A percentile compares a stretch with the other conserved stretches of the same genome.
Evolutionary conservation across 306 rosid genomes (phyloP).

Genomic region (Cucumis hystrix): DNA sequence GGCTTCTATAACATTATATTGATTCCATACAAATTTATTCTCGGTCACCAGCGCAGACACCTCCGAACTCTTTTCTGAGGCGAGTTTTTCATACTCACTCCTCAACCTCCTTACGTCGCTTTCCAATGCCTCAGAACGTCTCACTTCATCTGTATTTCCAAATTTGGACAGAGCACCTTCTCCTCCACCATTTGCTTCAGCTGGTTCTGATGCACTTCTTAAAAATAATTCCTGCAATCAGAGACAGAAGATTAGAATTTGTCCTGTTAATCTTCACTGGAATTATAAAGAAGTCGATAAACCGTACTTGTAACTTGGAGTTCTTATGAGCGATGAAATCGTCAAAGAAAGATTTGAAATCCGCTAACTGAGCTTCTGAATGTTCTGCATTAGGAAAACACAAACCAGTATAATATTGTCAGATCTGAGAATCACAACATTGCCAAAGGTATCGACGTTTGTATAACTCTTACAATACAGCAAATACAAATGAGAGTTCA

Average conservation of each 20-base stretch:
- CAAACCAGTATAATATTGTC: background rate
- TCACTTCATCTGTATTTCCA: background rate
- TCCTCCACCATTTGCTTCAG: conserved; percentile 13
- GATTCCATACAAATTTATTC: conserved; percentile 4
- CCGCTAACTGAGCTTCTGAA: conserved; percentile 44
- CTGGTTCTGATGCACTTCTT: conserved; percentile 13
- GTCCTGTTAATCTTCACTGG: background rate
- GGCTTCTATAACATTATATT: background rate
- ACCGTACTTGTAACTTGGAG: conserved; percentile 33
- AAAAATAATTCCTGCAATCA: conserved; percentile 24
- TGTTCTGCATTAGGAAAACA: conserved; percentile 30
- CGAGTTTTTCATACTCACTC: conserved; percentile 48
- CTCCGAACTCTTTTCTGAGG: conserved; percentile 35
- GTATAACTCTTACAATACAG: background rate
- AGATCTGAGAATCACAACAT: background rate
- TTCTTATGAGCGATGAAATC: conserved; percentile 21
- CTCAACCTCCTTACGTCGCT: conserved; percentile 34
- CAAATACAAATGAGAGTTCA: background rate
- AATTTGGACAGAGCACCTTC: background rate
- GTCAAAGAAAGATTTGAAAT: conserved; percentile 40
- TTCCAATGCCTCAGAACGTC: conserved; percentile 14
- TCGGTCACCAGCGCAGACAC: conserved; percentile 37
- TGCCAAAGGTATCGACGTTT: background rate
- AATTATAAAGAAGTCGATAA: background rate
- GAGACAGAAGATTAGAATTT: conserved; percentile 14